Percentiles rank a stretch among this genome's conserved stretches.
These are phyloP conservation scores for Talinum fruticosum DNA, from an alignment of 148 eudicot species.

Conservation along the genomic window DNA sequence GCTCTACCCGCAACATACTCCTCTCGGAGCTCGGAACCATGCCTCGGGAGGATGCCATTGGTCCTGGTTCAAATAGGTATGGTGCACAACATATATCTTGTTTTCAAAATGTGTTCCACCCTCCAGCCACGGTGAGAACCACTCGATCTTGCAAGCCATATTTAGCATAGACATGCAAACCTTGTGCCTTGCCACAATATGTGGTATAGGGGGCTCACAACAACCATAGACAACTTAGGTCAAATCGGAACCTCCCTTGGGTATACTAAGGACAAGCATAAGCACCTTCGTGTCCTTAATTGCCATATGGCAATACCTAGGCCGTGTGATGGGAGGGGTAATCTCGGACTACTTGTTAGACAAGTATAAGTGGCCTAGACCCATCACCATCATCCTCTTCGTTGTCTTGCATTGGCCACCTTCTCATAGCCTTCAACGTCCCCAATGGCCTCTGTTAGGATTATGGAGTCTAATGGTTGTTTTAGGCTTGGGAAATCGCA, in stretches of 20 bases:
- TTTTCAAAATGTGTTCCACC: constrained; percentile 20
- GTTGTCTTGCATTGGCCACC: constrained; percentile 33
- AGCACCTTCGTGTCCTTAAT: constrained; percentile 32
- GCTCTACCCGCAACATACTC: background rate
- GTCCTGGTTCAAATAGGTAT: background rate
- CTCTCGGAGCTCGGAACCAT: constrained; percentile 20
- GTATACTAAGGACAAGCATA: constrained; percentile 28
- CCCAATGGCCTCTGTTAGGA: constrained; percentile 33
- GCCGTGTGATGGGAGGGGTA: constrained; percentile 30
- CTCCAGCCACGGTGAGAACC: constrained; percentile 29
- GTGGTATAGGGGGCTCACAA: constrained; percentile 33
- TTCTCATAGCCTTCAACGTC: constrained; percentile 29
- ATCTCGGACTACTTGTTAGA: constrained; percentile 25
- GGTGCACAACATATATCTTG: background rate
- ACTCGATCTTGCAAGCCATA: constrained; percentile 32
- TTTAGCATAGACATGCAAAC: constrained; percentile 33
- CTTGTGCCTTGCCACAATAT: constrained; percentile 29
- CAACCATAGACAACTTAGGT: constrained; percentile 31
- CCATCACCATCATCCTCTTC: constrained; percentile 24
- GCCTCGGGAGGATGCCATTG: background rate
- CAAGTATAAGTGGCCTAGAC: constrained; percentile 34
- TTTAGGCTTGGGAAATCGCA: no score
- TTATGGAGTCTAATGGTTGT: no score
- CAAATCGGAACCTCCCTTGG: constrained; percentile 32
- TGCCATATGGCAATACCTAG: constrained; percentile 35